Evolutionary conservation across 2,329 filamentous ascomycete species (phyloP).

Genomic region (Onygena corvina): DNA sequence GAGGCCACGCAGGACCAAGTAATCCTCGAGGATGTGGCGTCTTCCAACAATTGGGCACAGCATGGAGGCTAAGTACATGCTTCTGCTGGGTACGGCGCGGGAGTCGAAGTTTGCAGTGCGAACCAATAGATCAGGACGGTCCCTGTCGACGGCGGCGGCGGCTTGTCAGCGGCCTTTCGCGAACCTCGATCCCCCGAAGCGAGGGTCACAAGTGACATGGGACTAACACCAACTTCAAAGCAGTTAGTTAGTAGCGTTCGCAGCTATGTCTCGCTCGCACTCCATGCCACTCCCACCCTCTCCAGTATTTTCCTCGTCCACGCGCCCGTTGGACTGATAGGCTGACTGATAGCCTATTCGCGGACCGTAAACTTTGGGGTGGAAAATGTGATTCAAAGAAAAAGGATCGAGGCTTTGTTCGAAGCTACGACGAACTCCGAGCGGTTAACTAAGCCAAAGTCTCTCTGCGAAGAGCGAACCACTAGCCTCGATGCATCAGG

Average conservation of each 20-base stretch:
- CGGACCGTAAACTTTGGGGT: neutral
- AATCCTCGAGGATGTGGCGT: neutral
- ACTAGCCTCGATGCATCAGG: slow-evolving; percentile 3
- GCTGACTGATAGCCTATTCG: slow-evolving; percentile 6
- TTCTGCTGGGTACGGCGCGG: too few relatives aligned
- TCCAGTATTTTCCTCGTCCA: neutral
- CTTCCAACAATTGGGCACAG: neutral
- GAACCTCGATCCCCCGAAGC: slow-evolving; percentile 5
- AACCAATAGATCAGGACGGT: neutral
- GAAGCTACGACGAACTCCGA: neutral
- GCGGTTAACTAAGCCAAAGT: neutral
- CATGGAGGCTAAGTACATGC: too few relatives aligned
- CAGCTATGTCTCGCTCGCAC: neutral
- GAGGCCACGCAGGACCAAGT: too few relatives aligned
- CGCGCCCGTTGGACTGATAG: neutral
- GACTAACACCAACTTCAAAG: too few relatives aligned
- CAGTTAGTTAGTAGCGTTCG: too few relatives aligned
- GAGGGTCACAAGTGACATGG: neutral
- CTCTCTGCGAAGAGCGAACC: neutral
- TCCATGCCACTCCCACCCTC: neutral
- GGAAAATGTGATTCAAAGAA: too few relatives aligned
- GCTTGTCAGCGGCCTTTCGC: neutral
- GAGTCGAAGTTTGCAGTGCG: neutral
- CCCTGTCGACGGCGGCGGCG: neutral
- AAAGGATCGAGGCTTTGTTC: neutral